Evolutionary conservation across 148 eudicot genomes (phyloP).

Genomic region (Chenopodium berlandieri): DNA sequence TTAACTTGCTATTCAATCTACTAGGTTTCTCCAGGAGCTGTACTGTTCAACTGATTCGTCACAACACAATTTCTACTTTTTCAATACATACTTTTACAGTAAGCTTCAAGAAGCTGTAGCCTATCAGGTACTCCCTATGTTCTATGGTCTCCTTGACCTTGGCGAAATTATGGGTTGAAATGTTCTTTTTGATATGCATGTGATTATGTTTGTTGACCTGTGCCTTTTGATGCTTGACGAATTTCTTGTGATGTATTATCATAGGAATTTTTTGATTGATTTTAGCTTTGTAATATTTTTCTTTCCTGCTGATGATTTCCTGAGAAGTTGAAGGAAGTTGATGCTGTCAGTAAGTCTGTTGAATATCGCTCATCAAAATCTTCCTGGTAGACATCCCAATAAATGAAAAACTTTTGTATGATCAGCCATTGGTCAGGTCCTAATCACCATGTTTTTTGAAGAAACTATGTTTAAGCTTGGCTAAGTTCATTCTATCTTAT

Average conservation of each 20-base stretch:
- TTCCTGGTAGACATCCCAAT: background rate
- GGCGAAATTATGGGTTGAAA: background rate
- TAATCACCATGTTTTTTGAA: background rate
- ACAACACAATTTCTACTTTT: constrained; percentile 53
- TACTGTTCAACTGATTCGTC: constrained; percentile 35
- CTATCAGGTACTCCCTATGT: constrained; percentile 41
- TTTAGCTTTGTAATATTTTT: too few species aligned
- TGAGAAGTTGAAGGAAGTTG: background rate
- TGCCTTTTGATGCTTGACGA: background rate
- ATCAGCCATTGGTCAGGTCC: background rate
- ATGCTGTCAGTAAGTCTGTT: background rate
- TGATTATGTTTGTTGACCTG: background rate
- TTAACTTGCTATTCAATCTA: constrained; percentile 22
- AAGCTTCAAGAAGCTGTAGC: constrained; percentile 71
- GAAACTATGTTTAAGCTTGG: background rate
- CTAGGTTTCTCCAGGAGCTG: constrained; percentile 64
- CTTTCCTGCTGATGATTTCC: background rate
- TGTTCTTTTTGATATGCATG: background rate
- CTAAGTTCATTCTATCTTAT: background rate
- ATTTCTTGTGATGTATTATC: background rate
- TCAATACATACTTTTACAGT: constrained; percentile 86
- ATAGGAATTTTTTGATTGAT: background rate
- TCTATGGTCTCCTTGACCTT: constrained; percentile 6
- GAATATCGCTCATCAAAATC: too few species aligned
- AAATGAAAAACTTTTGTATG: too few species aligned